phyloP scores from a whole-genome alignment of 2,329 filamentous ascomycete species.

The Albifimbria verrucaria region DNA sequence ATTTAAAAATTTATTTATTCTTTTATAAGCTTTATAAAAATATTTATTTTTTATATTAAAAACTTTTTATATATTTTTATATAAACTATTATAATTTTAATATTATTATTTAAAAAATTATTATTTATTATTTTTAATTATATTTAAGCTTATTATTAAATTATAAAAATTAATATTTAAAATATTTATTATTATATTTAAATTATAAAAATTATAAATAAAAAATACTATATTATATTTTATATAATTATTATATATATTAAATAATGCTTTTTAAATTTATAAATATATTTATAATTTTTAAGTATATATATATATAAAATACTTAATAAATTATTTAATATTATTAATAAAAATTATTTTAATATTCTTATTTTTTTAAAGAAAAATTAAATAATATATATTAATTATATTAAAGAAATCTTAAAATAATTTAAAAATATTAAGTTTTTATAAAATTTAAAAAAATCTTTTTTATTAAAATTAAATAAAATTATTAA shows the following conservation, averaged over 20 bases:
- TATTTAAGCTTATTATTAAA: conserved; percentile 3
- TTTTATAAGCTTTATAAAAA: background rate
- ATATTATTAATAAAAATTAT: conserved; percentile 13
- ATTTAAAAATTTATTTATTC: background rate
- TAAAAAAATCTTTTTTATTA: conserved; percentile 9
- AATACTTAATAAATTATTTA: conserved; percentile 9
- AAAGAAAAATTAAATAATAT: conserved; percentile 5
- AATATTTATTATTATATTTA: conserved; percentile 11
- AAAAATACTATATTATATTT: conserved; percentile 8
- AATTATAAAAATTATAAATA: conserved; percentile 9
- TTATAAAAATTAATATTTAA: conserved; percentile 9
- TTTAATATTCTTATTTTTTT: conserved; percentile 15
- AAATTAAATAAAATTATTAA: conserved; percentile 4
- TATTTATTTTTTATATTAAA: background rate
- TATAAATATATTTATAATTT: conserved; percentile 10
- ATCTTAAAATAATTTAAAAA: conserved; percentile 7
- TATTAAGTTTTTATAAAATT: conserved; percentile 8
- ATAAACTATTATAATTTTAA: background rate
- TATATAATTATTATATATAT: conserved; percentile 14
- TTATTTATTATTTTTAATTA: conserved; percentile 6
- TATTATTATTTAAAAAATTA: background rate
- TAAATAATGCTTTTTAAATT: conserved; percentile 10
- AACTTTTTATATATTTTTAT: background rate
- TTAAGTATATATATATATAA: conserved; percentile 13
- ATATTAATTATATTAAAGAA: conserved; percentile 9